Percentiles rank a stretch among this genome's conserved stretches.
Evolutionary conservation across 768 basidiomycete genomes (phyloP).

Genomic region (Tylopilus rubrobrunneus): DNA sequence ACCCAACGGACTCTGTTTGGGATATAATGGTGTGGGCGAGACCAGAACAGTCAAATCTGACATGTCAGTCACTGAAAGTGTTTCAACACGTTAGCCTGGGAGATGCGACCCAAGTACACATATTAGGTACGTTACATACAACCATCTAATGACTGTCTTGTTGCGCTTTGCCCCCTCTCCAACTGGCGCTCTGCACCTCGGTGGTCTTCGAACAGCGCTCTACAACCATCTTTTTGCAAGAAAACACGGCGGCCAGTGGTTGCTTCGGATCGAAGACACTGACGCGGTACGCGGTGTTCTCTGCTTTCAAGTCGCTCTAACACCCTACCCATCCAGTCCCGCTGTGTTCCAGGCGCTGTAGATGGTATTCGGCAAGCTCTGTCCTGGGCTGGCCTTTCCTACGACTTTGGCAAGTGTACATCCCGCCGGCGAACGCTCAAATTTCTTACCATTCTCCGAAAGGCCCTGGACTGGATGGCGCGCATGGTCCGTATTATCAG

Average conservation of each 20-base stretch:
- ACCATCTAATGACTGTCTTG: constrained; percentile 44
- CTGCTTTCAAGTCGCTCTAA: neutral
- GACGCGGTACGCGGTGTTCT: constrained; percentile 64
- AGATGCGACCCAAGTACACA: neutral
- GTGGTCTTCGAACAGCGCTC: constrained; percentile 89
- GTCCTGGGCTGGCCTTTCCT: constrained; percentile 88
- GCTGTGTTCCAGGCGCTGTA: constrained; percentile 80
- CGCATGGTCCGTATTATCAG: constrained; percentile 84
- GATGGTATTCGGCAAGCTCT: constrained; percentile 74
- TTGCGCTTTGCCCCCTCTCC: constrained; percentile 97
- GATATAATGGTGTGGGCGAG: constrained; percentile 28
- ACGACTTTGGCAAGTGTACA: constrained; percentile 72
- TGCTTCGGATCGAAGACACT: constrained; percentile 92
- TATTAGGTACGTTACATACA: no score
- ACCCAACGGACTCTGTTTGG: constrained; percentile 19
- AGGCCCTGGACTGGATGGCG: constrained; percentile 79
- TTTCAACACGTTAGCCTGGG: neutral
- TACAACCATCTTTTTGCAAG: constrained; percentile 87
- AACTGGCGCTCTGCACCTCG: constrained; percentile 90
- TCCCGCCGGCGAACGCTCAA: neutral
- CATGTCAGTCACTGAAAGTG: constrained; percentile 10
- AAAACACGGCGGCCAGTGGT: constrained; percentile 83
- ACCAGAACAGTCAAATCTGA: constrained; percentile 32
- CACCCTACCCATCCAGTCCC: constrained; percentile 44
- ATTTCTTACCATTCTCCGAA: constrained; percentile 2